phyloP scores from a whole-genome alignment of 352 stramenopile species.

The Globisporangium abappressorium region DNA sequence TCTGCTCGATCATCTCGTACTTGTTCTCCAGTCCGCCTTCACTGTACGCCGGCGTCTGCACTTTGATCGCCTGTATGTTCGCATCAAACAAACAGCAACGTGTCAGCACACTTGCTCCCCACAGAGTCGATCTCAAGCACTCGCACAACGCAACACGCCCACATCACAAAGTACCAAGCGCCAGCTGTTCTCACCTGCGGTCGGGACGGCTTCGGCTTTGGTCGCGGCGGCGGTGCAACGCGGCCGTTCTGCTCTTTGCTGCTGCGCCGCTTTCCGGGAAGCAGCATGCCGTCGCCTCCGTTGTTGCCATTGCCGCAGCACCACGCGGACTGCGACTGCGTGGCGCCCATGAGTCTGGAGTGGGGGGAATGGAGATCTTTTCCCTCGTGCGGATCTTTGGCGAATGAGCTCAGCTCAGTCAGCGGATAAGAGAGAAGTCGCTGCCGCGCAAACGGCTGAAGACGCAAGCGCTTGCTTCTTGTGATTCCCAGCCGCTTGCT shows the following conservation, averaged over 20 bases:
- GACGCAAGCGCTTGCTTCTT: neutral
- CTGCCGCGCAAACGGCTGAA: neutral
- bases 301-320: conserved; percentile 45
- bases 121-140: neutral
- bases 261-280: conserved; percentile 38
- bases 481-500: neutral
- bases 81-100: neutral
- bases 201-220: conserved; percentile 24
- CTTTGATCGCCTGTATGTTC: conserved; percentile 54
- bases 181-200: conserved; percentile 17
- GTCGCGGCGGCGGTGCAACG: conserved; percentile 16
- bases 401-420: neutral
- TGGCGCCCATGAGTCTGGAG: conserved; percentile 30
- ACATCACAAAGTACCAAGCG: neutral
- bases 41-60: conserved; percentile 68
- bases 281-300: conserved; percentile 32
- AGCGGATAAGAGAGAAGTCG: neutral
- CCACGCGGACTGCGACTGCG: conserved; percentile 39
- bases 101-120: neutral
- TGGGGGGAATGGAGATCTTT: neutral
- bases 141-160: neutral
- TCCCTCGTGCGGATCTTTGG: conserved; percentile 4
- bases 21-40: conserved; percentile 72
- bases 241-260: conserved; percentile 36
- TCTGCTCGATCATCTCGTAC: conserved; percentile 81